Evolutionary conservation across 2,329 filamentous ascomycete species (phyloP), one percentile per base, ranked within the genome.

Genomic region (Grosmannia huntii): DNA sequence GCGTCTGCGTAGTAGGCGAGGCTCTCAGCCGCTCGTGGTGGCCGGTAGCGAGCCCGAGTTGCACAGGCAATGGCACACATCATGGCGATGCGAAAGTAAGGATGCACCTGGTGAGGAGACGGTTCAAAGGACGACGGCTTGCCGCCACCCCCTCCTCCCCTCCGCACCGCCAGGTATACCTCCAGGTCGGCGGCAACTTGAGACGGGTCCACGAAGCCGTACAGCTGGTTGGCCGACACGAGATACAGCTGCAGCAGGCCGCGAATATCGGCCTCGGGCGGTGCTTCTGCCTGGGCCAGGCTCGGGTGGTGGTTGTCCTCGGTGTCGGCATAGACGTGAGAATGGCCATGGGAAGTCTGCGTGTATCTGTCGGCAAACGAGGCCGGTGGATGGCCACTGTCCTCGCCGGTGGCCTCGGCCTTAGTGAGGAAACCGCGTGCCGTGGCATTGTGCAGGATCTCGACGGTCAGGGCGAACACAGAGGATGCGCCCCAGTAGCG

Each of bases 21-120:
- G 27, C 57, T 60, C 53, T 62, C 62, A 4, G 60, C 59, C 1
- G 59, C 56, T 1, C 62, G 60, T 12, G 56, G 38, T 2, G 66
- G 65, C 7, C 65, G 61, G 60, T 69, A 65, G 41, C 66, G 59
- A 11, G 66, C 64, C 36, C 63, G 64, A 41, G 65, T 68, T 9
- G 66, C 66, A 14, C 65, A 64, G 3, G 66, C 64, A 49, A 68
- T 66, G 27, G 68, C 67, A 53, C 67, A 69, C 46, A 69, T 68
- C 66, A 69, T 67, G 54, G 61, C 63, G n/a, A 68, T 61, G 27
- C 67, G 66, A 53, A 69, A 69, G 61, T 67, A 69, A 28, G 65
- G 63, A 58, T 68, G 63, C 0, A 67, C 65, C 46, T 68, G 62
- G 4, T 64, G 25, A 4, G 27, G 36, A 19, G 31, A n/a, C 4